Evolutionary conservation across 2,329 filamentous ascomycete species (phyloP), one percentile per base, ranked within the genome.

Genomic region (Endoconidiophora laricicola): DNA sequence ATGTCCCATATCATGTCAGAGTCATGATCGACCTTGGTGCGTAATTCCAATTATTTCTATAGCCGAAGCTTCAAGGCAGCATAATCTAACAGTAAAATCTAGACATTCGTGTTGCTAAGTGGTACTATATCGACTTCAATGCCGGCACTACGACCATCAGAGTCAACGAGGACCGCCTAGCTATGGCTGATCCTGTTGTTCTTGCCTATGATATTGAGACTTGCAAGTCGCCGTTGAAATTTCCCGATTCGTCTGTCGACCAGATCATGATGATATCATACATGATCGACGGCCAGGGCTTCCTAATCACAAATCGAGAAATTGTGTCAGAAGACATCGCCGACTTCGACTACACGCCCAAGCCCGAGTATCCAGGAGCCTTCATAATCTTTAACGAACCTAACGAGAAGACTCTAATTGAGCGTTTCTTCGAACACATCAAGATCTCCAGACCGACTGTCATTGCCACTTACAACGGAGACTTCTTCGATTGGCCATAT

Each of bases 261-360:
- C 90, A 94, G 63, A 83, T 98, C 61, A 98, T 98, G 88, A 98
- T 98, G 91, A 90, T 98, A 63, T 98, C 93, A 29, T 98, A 98
- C 69, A 98, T 98, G 93, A 96, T 98, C 59, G 91, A 98, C 58
- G 93, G 91, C 0, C 88, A 94, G 65, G 91, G 91, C 3, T 98
- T 96, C 58, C 71, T 98, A 36, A 96, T 98, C 64, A 98, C 91
- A 4, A 98, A 98, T 62, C 79, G 93, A 59, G 88, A 96, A 62
- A 94, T 98, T 54, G 87, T 98, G 7, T 94, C 90, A 0, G 90
- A 98, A 64, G 88, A 98, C 60, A 98, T 98, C 62, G 74, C 81
- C 52, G 91, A 98, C 62, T 98, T 98, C 60, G 93, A 98, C 60
- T 98, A 98, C 63, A 98, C 91, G 0, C 93, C 91, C 0, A 95